These are phyloP conservation scores for Musa balbisiana DNA, from an alignment of 202 grass and related monocot species.

Conservation along the genomic window DNA sequence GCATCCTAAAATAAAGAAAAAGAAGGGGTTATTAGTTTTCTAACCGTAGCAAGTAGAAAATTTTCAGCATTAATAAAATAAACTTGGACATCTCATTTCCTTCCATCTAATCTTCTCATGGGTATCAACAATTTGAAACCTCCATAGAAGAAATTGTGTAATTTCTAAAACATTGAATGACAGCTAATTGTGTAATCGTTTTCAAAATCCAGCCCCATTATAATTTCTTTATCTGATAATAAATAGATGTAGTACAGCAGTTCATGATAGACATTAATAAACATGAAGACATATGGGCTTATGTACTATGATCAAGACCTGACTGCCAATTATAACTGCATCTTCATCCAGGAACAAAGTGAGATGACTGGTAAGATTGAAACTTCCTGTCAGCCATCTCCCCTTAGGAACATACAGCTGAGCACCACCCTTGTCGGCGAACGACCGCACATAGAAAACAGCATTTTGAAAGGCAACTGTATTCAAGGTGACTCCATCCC, in stretches of 20 bases:
- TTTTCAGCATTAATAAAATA: not conserved
- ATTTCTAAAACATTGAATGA: too few species aligned
- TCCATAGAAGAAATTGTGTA: too few species aligned
- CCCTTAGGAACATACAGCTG: conserved; percentile 91
- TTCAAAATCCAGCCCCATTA: too few species aligned
- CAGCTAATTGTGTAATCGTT: too few species aligned
- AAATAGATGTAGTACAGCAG: too few species aligned
- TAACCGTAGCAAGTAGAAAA: not conserved
- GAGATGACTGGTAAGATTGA: conserved; percentile 85
- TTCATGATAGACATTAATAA: too few species aligned
- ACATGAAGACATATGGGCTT: not conserved
- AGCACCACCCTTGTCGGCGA: conserved; percentile 85
- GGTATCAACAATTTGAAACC: too few species aligned
- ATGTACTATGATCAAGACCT: conserved; percentile 30
- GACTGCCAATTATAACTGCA: conserved; percentile 54
- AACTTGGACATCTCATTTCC: too few species aligned
- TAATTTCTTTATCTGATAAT: too few species aligned
- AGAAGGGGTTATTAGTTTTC: not conserved
- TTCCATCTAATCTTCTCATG: too few species aligned
- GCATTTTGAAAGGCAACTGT: conserved; percentile 91
- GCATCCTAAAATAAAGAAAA: conserved; percentile 38
- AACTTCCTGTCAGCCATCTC: conserved; percentile 87
- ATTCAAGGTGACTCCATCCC: conserved; percentile 74
- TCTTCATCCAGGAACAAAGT: conserved; percentile 79
- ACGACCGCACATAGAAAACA: conserved; percentile 81